Evolutionary conservation across 1,284 basidiomycete species (phyloP), one percentile per base, ranked within the genome.

Genomic region (Ceratorhiza oryzae-sativae): DNA sequence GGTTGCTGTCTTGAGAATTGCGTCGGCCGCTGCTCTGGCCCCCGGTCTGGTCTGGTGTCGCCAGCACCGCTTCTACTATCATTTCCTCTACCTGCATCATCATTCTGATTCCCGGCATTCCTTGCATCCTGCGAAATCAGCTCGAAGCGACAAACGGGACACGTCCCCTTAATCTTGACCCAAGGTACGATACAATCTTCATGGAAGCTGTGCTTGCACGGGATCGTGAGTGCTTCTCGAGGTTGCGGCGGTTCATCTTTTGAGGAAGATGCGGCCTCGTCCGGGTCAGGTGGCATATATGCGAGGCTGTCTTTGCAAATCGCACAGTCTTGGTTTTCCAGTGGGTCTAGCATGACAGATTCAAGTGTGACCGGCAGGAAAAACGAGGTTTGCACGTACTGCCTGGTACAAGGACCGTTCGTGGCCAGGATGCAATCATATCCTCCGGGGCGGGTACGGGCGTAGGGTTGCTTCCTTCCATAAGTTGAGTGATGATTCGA

Each of bases 151-250:
- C 92, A 94, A 13, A 93, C 90, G 36, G 92, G 92, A 81, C 92
- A 94, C 45, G 92, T 94, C 2, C 89, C 92, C 74, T 89, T 92
- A 1, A 88, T 89, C 76, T 90, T 91, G 23, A 94, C 81, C 92
- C 92, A 94, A 0, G 91, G 91, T 25, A 89, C 75, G 74, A 94
- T 92, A 77, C 92, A 94, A 13, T 86, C 84, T 76, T 90, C 86
- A 76, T 94, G 92, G 81, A 93, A 94, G 4, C 90, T 85, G 77
- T 93, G 91, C 73, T 87, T 86, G 83, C 92, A 94, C 3, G 91
- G 91, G 20, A 94, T 82, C 0, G 88, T 88, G 9, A 92, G 81
- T 34, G 75, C 71, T 27, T 75, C 62, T 10, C 48, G 51, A 53
- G 62, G 62, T 27, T 65, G 62, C 3, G 27, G 13, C 12, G 36